Evolutionary conservation across 2,329 filamentous ascomycete species (phyloP), one percentile per base, ranked within the genome.

Genomic region (Fusarium buharicum): DNA sequence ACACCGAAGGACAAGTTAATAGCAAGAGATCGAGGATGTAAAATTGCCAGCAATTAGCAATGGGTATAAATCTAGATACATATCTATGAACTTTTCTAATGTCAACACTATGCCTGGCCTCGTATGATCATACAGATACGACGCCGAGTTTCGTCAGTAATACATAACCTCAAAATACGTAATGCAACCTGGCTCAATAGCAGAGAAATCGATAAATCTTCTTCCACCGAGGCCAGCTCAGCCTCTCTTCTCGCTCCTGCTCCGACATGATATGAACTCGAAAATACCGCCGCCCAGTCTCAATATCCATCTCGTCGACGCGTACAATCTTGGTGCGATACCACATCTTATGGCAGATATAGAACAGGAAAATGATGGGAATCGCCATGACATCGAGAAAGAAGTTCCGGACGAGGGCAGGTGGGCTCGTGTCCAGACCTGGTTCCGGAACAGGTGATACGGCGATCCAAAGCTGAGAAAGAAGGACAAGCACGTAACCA

Each of bases 391-490:
- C 91, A 52, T 84, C 82, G 50, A 89, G 77, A 75, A 96, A 96
- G 76, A 94, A 96, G 62, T 81, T 86, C 63, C 86, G 74, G 0
- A 84, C 84, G 16, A 86, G 78, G 3, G 80, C 75, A 0, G 69
- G 37, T 1, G 79, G 55, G 0, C 78, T 79, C 72, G 79, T 79
- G 0, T 75, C 55, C 3, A 71, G 18, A 8, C 50, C 51, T 0
- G 62, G 70, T 68, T 84, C 87, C 9, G 79, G 83, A 20, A 94
- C 83, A 2, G 93, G 93, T 70, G 88, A 92, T 3, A 91, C 87
- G 20, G 90, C 92, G 40, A 90, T 87, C 91, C 92, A 97, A 77
- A 96, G 93, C 75, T 97, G 93, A 1, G 91, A 91, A 30, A 89
- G 73, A 16, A 97, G 82, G 18, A 97, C 87, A 20, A 95, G 77